These are phyloP conservation scores for Cyanidiococcus yangmingshanensis DNA, from an alignment of 23 red algal species.

Conservation along the genomic window DNA sequence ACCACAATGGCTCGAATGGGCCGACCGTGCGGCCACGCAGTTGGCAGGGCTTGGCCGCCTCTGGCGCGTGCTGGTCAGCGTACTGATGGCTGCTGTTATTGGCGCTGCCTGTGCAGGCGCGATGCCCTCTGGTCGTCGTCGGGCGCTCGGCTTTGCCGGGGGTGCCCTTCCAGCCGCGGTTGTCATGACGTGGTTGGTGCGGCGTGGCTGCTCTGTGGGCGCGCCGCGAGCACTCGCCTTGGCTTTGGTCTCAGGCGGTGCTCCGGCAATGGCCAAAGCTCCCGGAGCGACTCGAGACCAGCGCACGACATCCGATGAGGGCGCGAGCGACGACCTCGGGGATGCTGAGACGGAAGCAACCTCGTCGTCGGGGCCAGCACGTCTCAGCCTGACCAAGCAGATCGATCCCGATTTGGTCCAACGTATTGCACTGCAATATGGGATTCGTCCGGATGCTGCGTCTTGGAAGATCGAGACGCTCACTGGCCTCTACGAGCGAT, in stretches of 20 bases:
- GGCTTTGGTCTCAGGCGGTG: neutral
- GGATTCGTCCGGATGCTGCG: neutral
- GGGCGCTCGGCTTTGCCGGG: neutral
- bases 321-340: neutral
- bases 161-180: neutral
- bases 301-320: neutral
- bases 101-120: neutral
- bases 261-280: no score
- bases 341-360: neutral
- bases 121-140: neutral
- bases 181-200: neutral
- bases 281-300: neutral
- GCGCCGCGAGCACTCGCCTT: neutral
- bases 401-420: constrained; percentile 7
- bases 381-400: neutral
- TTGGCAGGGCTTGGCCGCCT: neutral
- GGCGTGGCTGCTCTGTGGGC: neutral
- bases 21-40: neutral
- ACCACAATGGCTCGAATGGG: neutral
- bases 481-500: constrained; percentile 41
- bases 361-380: neutral
- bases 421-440: neutral
- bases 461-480: constrained; percentile 6
- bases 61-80: neutral
- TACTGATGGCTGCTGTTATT: neutral